phyloP scores from a whole-genome alignment of 2,329 filamentous ascomycete genomes.

The Graphilbum ipis-grandicollis region DNA sequence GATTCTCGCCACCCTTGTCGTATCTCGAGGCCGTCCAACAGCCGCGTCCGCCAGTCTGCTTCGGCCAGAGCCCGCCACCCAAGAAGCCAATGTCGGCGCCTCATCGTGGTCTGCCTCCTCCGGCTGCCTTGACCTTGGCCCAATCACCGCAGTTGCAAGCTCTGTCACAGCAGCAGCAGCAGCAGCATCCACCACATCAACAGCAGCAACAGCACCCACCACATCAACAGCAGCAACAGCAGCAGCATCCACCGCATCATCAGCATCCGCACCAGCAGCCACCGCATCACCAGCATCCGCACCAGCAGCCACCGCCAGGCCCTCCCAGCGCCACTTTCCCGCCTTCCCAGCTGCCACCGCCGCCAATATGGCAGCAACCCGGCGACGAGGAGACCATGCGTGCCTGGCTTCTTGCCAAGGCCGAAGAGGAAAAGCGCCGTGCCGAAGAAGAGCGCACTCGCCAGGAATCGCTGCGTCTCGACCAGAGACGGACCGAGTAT shows the following conservation, averaged over 20 bases:
- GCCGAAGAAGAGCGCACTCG: conserved; percentile 58
- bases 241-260: neutral
- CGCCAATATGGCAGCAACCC: conserved; percentile 23
- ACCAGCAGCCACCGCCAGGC: conserved; percentile 8
- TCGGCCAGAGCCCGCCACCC: conserved; percentile 26
- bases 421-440: conserved; percentile 54
- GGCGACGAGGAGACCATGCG: conserved; percentile 54
- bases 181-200: conserved; percentile 11
- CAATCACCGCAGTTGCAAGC: conserved; percentile 5
- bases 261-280: neutral
- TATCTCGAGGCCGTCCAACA: conserved; percentile 30
- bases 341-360: conserved; percentile 8
- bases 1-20: conserved; percentile 30
- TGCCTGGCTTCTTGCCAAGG: conserved; percentile 51
- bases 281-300: conserved; percentile 8
- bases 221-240: neutral
- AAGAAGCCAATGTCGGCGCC: conserved; percentile 48
- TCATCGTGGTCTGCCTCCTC: conserved; percentile 52
- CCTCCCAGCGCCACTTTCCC: no score
- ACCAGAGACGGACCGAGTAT: conserved; percentile 56
- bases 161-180: conserved; percentile 11
- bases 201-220: neutral
- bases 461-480: conserved; percentile 48
- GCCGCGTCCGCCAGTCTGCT: conserved; percentile 19
- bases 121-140: conserved; percentile 46